Evolutionary conservation across 192 early-diverging fungal species (phyloP), one percentile per base, ranked within the genome.

Genomic region (Backusella tarrabulga): DNA sequence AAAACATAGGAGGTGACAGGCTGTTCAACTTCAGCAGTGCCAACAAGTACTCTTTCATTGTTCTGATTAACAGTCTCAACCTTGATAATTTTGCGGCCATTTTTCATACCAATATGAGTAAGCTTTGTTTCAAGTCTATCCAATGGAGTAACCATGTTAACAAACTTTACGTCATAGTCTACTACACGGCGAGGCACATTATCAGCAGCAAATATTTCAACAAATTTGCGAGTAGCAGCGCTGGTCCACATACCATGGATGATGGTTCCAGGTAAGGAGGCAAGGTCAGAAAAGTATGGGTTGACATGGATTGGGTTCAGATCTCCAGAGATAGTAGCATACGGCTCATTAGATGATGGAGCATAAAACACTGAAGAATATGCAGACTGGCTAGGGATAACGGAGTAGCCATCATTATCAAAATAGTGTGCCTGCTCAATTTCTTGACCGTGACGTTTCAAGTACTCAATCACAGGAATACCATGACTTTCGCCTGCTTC

Each of bases 201-300:
- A 80, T 97, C 93, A 60, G 97, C 97, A 76, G 96, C 97, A 80
- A 95, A 95, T 63, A 95, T 91, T 82, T 98, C 97, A 66, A 98
- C 95, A 86, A 96, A 97, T 90, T 95, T 95, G 80, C 97, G 92
- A 71, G 96, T 95, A 21, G 95, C 91, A 4, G 97, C 97, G 74
- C 90, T 92, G 60, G 96, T 98, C 96, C 96, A 98, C 97, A 98
- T 98, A 67, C 97, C 97, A 86, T 98, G 97, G 36, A 95, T 96
- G 76, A 98, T 98, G 38, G 96, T 96, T 63, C 94, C 95, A 23
- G 97, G 95, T 66, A 98, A 91, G 60, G 90, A 87, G 26, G 96
- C 95, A 34, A 95, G 84, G 76, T 95, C 93, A 79, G 96, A 92
- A 89, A 98, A 97, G 90, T 94, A 97, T 60, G 92, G 90, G 89